Conservation (phyloP, 2,329 filamentous ascomycete species). For the Dactylonectria macrodidyma region DNA sequence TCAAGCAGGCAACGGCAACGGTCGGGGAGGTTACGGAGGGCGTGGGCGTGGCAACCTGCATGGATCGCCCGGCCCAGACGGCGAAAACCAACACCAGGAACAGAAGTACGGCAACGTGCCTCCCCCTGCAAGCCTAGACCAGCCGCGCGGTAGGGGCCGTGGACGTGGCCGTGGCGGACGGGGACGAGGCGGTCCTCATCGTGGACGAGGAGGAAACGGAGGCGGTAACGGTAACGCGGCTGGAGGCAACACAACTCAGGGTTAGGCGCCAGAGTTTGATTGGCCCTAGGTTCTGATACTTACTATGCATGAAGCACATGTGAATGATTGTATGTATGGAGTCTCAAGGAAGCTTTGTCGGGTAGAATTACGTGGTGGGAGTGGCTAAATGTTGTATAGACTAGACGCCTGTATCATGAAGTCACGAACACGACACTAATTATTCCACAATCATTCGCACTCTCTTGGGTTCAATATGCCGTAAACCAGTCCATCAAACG, state of each 20-base stretch:
- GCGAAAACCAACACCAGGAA: slow-evolving; percentile 36
- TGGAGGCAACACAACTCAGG: slow-evolving; percentile 37
- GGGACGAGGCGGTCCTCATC: slow-evolving; percentile 53
- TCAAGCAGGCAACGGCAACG: slow-evolving; percentile 50
- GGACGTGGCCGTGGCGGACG: slow-evolving; percentile 59
- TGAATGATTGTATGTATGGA: slow-evolving; percentile 17
- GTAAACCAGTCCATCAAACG: slow-evolving; percentile 38
- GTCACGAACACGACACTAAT: slow-evolving; percentile 40
- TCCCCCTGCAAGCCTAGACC: slow-evolving; percentile 71
- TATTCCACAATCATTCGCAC: neutral
- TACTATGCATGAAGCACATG: slow-evolving; percentile 18
- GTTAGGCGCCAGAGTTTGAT: slow-evolving; percentile 35
- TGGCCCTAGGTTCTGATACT: slow-evolving; percentile 15
- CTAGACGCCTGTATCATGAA: slow-evolving; percentile 41
- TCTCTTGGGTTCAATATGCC: neutral
- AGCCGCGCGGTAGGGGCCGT: slow-evolving; percentile 57
- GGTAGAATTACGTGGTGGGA: slow-evolving; percentile 23
- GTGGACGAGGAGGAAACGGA: slow-evolving; percentile 53
- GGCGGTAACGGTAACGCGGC: slow-evolving; percentile 36
- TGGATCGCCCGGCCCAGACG: slow-evolving; percentile 42
- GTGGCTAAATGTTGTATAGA: slow-evolving; percentile 43
- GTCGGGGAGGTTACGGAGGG: slow-evolving; percentile 45
- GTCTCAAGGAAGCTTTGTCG: slow-evolving; percentile 20
- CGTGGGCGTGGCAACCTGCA: slow-evolving; percentile 50
- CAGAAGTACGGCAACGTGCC: slow-evolving; percentile 69